Conservation (phyloP, 1,139 yeast genomes). For the Yamadazyma kanchanaburiensis region DNA sequence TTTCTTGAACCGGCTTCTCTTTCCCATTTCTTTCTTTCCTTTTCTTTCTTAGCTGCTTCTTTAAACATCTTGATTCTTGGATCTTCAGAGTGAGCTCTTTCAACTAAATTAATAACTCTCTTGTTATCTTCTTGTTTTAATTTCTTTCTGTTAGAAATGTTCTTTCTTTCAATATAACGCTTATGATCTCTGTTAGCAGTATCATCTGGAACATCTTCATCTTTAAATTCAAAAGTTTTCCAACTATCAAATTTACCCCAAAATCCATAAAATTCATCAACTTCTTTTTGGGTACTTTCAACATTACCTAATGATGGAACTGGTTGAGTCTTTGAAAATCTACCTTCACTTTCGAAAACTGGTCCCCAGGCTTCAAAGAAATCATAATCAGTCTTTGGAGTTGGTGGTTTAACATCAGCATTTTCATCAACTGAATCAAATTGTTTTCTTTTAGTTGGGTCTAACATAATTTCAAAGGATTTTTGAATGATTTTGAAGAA, state of each 20-base stretch:
- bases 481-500: slow-evolving; percentile 97
- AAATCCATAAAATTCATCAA: slow-evolving; percentile 84
- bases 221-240: slow-evolving; percentile 97
- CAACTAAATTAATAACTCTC: slow-evolving; percentile 81
- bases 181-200: slow-evolving; percentile 98
- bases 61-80: slow-evolving; percentile 94
- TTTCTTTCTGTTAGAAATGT: slow-evolving; percentile 94
- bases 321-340: slow-evolving; percentile 89
- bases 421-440: slow-evolving; percentile 91
- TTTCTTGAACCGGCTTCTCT: slow-evolving; percentile 96
- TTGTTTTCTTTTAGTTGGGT: slow-evolving; percentile 83
- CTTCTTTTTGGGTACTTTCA: slow-evolving; percentile 72
- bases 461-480: slow-evolving; percentile 88
- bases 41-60: slow-evolving; percentile 92
- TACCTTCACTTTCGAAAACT: slow-evolving; percentile 82
- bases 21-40: slow-evolving; percentile 96
- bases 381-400: slow-evolving; percentile 60
- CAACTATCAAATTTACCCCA: slow-evolving; percentile 97
- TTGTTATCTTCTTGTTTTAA: slow-evolving; percentile 97
- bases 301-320: slow-evolving; percentile 77
- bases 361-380: slow-evolving; percentile 93
- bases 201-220: slow-evolving; percentile 99
- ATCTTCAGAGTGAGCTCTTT: slow-evolving; percentile 83
- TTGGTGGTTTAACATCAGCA: slow-evolving; percentile 83
- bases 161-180: slow-evolving; percentile 97